Percentiles rank a stretch among this genome's conserved stretches.
Evolutionary conservation across 2,329 filamentous ascomycete genomes (phyloP).

Genomic region (Coniochaeta sp.): DNA sequence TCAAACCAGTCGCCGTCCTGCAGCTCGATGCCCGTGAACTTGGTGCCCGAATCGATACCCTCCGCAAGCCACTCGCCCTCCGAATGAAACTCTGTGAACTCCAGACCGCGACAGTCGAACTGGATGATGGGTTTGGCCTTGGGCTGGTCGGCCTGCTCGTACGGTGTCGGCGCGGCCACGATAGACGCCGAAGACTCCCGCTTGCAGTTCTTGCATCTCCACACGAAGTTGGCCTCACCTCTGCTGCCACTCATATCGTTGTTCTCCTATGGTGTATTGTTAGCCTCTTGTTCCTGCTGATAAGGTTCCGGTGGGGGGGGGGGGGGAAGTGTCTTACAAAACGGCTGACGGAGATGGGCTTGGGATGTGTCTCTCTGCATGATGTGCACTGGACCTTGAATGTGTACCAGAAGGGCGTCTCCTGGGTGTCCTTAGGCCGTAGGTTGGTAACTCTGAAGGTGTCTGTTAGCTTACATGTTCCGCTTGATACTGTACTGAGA

Average conservation of each 20-base stretch:
- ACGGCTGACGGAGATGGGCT: conserved; percentile 77
- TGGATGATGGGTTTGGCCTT: conserved; percentile 76
- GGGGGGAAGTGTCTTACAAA: conserved; percentile 57
- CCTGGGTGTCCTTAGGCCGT: conserved; percentile 72
- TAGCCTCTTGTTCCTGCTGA: neutral
- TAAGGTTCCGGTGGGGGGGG: neutral
- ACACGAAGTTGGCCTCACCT: conserved; percentile 98
- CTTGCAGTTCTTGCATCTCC: conserved; percentile 98
- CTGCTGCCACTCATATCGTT: conserved; percentile 89
- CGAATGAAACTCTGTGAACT: conserved; percentile 84
- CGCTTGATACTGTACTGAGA: neutral
- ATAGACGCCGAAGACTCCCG: conserved; percentile 83
- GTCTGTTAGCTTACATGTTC: neutral
- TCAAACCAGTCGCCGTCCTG: conserved; percentile 94
- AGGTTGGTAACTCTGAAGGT: conserved; percentile 75
- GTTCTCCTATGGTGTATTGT: conserved; percentile 54
- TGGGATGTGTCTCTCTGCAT: conserved; percentile 84
- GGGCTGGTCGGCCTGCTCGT: conserved; percentile 63
- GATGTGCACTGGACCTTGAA: conserved; percentile 99
- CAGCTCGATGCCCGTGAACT: conserved; percentile 77
- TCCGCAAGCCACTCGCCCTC: conserved; percentile 93
- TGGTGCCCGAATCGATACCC: conserved; percentile 71
- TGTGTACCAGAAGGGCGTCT: conserved; percentile 88
- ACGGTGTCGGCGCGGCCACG: conserved; percentile 64
- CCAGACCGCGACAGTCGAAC: conserved; percentile 88